A percentile compares a stretch with the other conserved stretches of the same genome.
phyloP scores from a whole-genome alignment of 192 early-diverging fungal species.

The Entomortierella parvispora region DNA sequence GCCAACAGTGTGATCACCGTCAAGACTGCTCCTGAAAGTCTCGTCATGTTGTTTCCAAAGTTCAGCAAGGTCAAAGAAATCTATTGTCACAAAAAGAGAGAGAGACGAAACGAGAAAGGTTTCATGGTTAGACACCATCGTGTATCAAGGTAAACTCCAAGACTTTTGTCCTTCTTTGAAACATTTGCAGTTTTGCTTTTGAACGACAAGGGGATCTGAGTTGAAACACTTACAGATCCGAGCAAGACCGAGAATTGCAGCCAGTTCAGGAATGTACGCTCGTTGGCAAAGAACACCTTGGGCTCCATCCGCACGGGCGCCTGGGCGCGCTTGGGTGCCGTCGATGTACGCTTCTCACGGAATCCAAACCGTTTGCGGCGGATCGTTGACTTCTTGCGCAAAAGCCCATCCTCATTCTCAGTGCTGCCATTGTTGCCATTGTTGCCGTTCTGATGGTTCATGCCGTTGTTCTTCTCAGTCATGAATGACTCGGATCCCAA shows the following conservation, averaged over 20 bases:
- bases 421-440: constrained; percentile 1
- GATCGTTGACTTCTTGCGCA: constrained; percentile 43
- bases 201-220: not conserved
- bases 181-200: no score
- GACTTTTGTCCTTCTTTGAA: no score
- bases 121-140: not conserved
- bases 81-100: constrained; percentile 4
- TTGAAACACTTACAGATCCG: constrained; percentile 43
- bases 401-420: constrained; percentile 16
- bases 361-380: constrained; percentile 45
- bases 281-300: constrained; percentile 90
- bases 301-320: constrained; percentile 80
- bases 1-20: constrained; percentile 73
- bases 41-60: constrained; percentile 79
- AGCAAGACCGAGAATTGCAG: constrained; percentile 78
- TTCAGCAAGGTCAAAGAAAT: constrained; percentile 67
- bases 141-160: no score
- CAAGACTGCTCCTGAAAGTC: constrained; percentile 63
- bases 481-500: constrained; percentile 23
- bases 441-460: not conserved
- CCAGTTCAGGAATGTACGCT: constrained; percentile 88
- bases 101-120: not conserved
- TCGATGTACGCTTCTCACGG: constrained; percentile 28
- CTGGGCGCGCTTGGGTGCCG: constrained; percentile 46
- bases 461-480: constrained; percentile 29